Evolutionary conservation across 768 basidiomycete genomes (phyloP).

Genomic region (Gautieria morchelliformis): DNA sequence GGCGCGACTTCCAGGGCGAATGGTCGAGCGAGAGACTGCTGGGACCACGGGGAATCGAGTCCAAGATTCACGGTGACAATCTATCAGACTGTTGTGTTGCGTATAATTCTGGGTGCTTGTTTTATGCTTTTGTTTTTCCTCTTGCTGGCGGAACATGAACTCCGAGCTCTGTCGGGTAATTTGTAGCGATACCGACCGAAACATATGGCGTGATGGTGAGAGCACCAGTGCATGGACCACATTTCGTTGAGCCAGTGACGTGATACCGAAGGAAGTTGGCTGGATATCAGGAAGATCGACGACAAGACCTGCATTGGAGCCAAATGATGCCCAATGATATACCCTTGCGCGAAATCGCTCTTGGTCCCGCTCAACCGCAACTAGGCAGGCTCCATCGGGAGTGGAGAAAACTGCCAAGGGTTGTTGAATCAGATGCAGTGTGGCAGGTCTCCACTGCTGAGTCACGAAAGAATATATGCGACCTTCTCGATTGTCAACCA

Average conservation of each 20-base stretch:
- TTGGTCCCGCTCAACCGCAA: slow-evolving; percentile 22
- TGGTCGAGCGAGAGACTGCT: slow-evolving; percentile 37
- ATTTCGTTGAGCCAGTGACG: slow-evolving; percentile 35
- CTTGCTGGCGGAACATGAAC: slow-evolving; percentile 37
- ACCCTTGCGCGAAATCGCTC: slow-evolving; percentile 22
- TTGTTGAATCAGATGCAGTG: slow-evolving; percentile 26
- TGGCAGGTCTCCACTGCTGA: slow-evolving; percentile 42
- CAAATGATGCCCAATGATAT: slow-evolving; percentile 51
- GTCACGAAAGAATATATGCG: slow-evolving; percentile 47
- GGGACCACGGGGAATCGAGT: slow-evolving; percentile 49
- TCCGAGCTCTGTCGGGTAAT: slow-evolving; percentile 49
- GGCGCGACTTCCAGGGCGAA: slow-evolving; percentile 11
- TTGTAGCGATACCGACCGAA: slow-evolving; percentile 35
- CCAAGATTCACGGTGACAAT: slow-evolving; percentile 50
- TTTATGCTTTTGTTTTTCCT: slow-evolving; percentile 5
- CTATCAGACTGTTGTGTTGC: slow-evolving; percentile 42
- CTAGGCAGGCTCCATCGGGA: slow-evolving; percentile 47
- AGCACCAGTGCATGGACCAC: slow-evolving; percentile 36
- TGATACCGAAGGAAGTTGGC: slow-evolving; percentile 21
- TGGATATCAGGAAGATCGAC: slow-evolving; percentile 25
- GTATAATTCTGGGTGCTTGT: slow-evolving; percentile 9
- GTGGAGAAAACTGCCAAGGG: slow-evolving; percentile 35
- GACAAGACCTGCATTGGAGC: slow-evolving; percentile 34
- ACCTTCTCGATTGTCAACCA: slow-evolving; percentile 36
- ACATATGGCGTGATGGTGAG: slow-evolving; percentile 22